Conservation (phyloP, 2,329 filamentous ascomycete species). For the Beauveria pseudobassiana region DNA sequence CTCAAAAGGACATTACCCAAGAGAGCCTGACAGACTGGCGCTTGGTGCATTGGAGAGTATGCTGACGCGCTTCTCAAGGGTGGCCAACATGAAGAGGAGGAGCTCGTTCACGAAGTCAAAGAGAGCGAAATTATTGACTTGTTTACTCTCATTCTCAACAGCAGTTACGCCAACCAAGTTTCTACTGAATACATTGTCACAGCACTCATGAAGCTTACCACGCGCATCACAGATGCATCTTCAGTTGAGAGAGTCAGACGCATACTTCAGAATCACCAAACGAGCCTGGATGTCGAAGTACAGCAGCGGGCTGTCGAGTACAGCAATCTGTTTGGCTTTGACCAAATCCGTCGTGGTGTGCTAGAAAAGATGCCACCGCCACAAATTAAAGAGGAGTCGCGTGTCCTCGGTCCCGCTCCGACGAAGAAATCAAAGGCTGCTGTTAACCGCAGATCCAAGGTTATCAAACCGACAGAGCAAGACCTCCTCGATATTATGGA, state of each 20-base stretch:
- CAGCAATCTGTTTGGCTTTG: constrained; percentile 84
- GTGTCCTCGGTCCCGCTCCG: constrained; percentile 75
- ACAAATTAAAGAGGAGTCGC: constrained; percentile 91
- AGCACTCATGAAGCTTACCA: constrained; percentile 89
- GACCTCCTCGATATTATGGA: constrained; percentile 93
- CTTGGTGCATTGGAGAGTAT: constrained; percentile 98
- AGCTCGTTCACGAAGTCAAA: constrained; percentile 71
- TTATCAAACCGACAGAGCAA: constrained; percentile 78
- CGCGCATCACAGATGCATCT: constrained; percentile 71
- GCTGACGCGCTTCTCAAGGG: constrained; percentile 83
- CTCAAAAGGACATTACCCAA: constrained; percentile 96
- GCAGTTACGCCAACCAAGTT: constrained; percentile 85
- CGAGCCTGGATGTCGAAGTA: constrained; percentile 88
- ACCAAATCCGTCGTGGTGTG: constrained; percentile 80
- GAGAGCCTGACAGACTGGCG: constrained; percentile 91
- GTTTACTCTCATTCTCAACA: constrained; percentile 88
- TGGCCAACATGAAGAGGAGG: constrained; percentile 89
- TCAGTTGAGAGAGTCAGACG: constrained; percentile 81
- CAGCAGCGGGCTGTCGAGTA: constrained; percentile 97
- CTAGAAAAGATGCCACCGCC: constrained; percentile 97
- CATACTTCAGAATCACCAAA: constrained; percentile 68
- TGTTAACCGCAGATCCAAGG: constrained; percentile 67
- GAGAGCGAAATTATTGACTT: constrained; percentile 88
- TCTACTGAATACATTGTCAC: constrained; percentile 95
- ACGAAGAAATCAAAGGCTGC: constrained; percentile 59